phyloP scores from a whole-genome alignment of 768 basidiomycete genomes.

The Leccinum fibrillosum region DNA sequence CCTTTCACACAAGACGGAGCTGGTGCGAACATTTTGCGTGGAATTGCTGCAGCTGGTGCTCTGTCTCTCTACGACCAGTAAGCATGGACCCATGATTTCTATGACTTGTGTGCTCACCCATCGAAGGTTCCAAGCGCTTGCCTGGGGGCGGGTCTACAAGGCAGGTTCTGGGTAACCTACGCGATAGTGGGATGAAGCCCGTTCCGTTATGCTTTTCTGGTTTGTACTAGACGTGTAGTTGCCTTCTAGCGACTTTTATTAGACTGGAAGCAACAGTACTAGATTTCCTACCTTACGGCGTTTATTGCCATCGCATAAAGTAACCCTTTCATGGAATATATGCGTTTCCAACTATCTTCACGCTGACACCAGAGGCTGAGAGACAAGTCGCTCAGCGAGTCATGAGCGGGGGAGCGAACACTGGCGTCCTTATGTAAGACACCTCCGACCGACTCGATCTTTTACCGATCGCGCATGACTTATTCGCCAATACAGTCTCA shows the following conservation, averaged over 20 bases:
- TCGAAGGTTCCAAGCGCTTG: constrained; percentile 44
- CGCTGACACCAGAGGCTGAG: not conserved
- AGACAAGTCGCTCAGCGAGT: not conserved
- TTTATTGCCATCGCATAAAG: not conserved
- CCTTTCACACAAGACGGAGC: constrained; percentile 47
- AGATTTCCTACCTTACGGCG: not conserved
- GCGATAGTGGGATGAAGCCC: not conserved
- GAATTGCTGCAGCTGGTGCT: constrained; percentile 49
- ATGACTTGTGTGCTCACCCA: not conserved
- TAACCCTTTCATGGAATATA: not conserved
- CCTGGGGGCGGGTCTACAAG: constrained; percentile 57
- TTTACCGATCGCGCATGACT: constrained; percentile 24
- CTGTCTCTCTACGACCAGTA: constrained; percentile 62
- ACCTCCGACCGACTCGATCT: not conserved
- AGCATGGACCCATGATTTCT: not conserved
- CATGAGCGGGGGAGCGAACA: too few species aligned
- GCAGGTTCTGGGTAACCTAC: constrained; percentile 33
- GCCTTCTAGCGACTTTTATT: not conserved
- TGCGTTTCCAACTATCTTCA: not conserved
- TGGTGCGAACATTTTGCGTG: constrained; percentile 55
- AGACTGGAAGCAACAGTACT: not conserved
- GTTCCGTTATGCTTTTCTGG: not conserved
- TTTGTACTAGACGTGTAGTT: not conserved
- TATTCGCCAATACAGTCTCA: constrained; percentile 14
- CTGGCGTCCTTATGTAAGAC: not conserved